A percentile compares a stretch with the other conserved stretches of the same genome.
Conservation (phyloP, 768 basidiomycete species). For the Termitomyces sp. region DNA sequence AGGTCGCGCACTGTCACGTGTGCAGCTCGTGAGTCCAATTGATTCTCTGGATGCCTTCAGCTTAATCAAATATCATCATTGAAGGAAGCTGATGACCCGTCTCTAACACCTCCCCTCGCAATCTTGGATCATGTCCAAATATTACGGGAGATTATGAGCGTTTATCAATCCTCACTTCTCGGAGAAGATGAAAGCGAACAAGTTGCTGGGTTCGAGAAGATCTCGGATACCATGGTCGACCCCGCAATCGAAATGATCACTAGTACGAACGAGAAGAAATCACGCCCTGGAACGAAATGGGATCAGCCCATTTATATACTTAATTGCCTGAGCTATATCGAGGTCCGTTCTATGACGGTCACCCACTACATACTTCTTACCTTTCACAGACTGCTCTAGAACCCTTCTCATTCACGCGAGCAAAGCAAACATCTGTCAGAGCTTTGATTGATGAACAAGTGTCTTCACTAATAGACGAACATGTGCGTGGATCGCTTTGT, state of each 20-base stretch:
- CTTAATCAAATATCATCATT: constrained; percentile 20
- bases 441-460: constrained; percentile 62
- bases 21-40: constrained; percentile 46
- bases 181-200: constrained; percentile 50
- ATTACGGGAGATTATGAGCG: constrained; percentile 84
- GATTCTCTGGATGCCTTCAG: background rate
- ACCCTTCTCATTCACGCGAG: constrained; percentile 63
- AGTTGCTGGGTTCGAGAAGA: constrained; percentile 56
- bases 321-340: constrained; percentile 82
- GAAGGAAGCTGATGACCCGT: constrained; percentile 68
- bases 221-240: constrained; percentile 83
- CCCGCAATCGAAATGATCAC: constrained; percentile 79
- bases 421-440: constrained; percentile 59
- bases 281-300: constrained; percentile 58
- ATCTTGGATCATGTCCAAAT: constrained; percentile 84
- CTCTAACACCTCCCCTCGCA: constrained; percentile 68
- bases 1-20: constrained; percentile 60
- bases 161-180: constrained; percentile 84
- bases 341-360: constrained; percentile 44
- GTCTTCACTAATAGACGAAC: constrained; percentile 69
- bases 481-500: constrained; percentile 51
- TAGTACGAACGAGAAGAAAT: constrained; percentile 64
- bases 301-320: constrained; percentile 81
- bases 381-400: constrained; percentile 57
- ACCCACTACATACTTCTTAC: background rate